Conservation (phyloP, 176 grass and related monocot species). For the Phragmites australis region DNA sequence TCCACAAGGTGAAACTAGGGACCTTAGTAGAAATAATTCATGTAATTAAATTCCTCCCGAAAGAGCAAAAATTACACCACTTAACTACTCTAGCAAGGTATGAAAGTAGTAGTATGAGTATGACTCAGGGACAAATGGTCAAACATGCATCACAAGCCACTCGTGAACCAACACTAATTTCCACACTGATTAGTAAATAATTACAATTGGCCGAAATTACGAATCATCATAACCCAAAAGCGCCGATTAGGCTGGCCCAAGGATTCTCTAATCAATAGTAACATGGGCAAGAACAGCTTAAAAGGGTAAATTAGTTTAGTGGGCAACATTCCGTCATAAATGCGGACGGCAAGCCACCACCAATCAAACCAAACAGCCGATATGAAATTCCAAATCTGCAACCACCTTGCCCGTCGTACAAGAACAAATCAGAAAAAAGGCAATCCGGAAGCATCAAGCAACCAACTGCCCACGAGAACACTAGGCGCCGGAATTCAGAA, state of each 20-base stretch:
- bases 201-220: conserved; percentile 5
- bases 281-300: conserved; percentile 26
- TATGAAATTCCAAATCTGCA: conserved; percentile 27
- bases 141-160: conserved; percentile 19
- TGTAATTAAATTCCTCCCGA: neutral
- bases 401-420: conserved; percentile 4
- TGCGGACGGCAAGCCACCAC: conserved; percentile 20
- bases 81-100: neutral
- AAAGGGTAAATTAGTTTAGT: conserved; percentile 5
- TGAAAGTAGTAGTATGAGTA: neutral
- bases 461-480: neutral
- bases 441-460: neutral
- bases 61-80: neutral
- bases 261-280: conserved; percentile 10
- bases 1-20: neutral
- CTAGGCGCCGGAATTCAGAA: neutral
- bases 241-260: neutral
- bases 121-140: neutral
- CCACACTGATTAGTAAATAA: neutral
- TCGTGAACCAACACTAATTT: neutral
- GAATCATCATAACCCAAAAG: conserved; percentile 15
- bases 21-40: neutral
- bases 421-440: neutral
- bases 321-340: conserved; percentile 47
- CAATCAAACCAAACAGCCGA: conserved; percentile 21